phyloP scores from a whole-genome alignment of 75 land plant species.

The Picea sitchensis region DNA sequence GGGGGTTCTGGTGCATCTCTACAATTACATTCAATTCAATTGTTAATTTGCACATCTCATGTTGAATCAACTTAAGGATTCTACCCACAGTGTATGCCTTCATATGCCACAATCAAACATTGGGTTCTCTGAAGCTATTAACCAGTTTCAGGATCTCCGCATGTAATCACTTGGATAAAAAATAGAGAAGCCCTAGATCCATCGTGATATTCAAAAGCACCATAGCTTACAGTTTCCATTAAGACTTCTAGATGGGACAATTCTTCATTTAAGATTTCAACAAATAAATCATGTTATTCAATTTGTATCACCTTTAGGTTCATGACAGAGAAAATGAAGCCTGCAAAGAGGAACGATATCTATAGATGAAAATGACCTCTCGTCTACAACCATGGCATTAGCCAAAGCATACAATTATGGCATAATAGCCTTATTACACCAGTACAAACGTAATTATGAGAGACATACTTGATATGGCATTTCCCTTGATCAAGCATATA shows the following conservation, averaged over 20 bases:
- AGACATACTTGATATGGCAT: constrained; percentile 13
- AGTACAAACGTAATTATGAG: neutral
- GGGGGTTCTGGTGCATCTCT: too few species aligned
- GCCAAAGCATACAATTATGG: constrained; percentile 2
- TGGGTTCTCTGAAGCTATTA: too few species aligned
- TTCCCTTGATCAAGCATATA: constrained; percentile 8
- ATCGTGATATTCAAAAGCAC: too few species aligned
- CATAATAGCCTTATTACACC: constrained; percentile 8
- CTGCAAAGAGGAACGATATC: neutral
- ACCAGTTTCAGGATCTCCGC: too few species aligned
- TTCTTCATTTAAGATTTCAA: neutral
- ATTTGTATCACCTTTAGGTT: neutral
- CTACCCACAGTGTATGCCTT: too few species aligned
- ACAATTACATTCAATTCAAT: too few species aligned
- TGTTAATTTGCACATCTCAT: too few species aligned
- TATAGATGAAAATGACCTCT: neutral
- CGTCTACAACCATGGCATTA: constrained; percentile 9
- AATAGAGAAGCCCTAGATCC: too few species aligned
- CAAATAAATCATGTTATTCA: neutral
- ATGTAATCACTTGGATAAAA: too few species aligned
- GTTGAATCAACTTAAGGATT: too few species aligned
- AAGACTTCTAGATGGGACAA: neutral
- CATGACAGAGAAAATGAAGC: neutral
- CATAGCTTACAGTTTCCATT: too few species aligned
- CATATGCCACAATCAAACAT: too few species aligned